Evolutionary conservation across 2,329 filamentous ascomycete species (phyloP).

Genomic region (Stagonosporopsis vannaccii): DNA sequence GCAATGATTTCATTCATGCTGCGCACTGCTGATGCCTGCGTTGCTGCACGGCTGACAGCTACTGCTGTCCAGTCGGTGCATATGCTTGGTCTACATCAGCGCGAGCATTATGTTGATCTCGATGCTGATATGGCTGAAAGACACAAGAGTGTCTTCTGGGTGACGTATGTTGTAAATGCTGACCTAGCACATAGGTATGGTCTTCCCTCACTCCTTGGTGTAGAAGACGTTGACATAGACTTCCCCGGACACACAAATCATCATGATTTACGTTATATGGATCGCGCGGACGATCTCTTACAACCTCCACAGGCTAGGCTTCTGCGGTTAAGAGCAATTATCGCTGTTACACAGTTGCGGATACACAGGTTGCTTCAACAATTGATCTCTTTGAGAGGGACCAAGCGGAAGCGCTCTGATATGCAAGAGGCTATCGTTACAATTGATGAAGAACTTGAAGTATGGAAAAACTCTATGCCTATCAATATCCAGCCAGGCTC

Average conservation of each 20-base stretch:
- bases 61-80: background rate
- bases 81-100: background rate
- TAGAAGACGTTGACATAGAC: background rate
- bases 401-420: background rate
- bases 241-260: background rate
- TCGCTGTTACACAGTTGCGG: conserved; percentile 3
- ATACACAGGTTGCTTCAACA: conserved; percentile 1
- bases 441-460: background rate
- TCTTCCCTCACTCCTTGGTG: background rate
- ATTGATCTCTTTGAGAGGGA: background rate
- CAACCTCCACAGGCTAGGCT: background rate
- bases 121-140: background rate
- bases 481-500: background rate
- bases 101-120: background rate
- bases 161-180: conserved; percentile 4
- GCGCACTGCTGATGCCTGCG: background rate
- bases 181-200: conserved; percentile 6
- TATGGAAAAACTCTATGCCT: background rate
- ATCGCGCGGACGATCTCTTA: background rate
- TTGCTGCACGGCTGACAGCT: conserved; percentile 3
- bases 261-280: background rate
- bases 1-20: conserved; percentile 10
- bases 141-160: conserved; percentile 2
- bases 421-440: background rate
- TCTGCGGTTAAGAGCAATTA: background rate